These are phyloP conservation scores for Diaporthe vexans DNA, from an alignment of 2,329 filamentous ascomycete species.

Conservation along the genomic window DNA sequence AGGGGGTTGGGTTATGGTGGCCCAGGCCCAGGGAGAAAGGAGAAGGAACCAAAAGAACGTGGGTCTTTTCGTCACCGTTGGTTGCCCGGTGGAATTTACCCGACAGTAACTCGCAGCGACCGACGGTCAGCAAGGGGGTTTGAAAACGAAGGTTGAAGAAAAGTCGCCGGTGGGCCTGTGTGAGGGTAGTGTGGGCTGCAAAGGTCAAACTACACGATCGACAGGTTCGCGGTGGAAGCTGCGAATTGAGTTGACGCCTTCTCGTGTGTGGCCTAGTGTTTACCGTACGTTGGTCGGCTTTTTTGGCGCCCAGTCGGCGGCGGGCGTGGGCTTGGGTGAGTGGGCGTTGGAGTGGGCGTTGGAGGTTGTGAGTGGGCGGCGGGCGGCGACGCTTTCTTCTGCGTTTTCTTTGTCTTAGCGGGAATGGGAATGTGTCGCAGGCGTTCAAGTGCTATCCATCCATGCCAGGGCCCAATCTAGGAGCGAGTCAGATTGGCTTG, in stretches of 20 bases:
- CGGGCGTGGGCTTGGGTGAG: slow-evolving; percentile 14
- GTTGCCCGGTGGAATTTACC: slow-evolving; percentile 37
- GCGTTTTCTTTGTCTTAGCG: slow-evolving; percentile 18
- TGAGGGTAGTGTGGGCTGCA: neutral
- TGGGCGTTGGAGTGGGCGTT: slow-evolving; percentile 2
- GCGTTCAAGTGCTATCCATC: slow-evolving; percentile 23
- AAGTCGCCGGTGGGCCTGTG: neutral
- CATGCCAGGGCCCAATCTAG: slow-evolving; percentile 29
- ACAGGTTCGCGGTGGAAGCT: slow-evolving; percentile 24
- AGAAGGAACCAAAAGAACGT: slow-evolving; percentile 40
- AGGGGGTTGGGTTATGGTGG: slow-evolving; percentile 37
- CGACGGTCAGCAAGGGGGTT: slow-evolving; percentile 12
- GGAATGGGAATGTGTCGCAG: slow-evolving; percentile 23
- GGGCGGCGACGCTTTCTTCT: slow-evolving; percentile 26
- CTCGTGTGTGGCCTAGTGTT: slow-evolving; percentile 31
- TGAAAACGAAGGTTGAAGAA: slow-evolving; percentile 20
- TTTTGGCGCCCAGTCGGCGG: slow-evolving; percentile 32
- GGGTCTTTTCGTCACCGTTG: slow-evolving; percentile 42
- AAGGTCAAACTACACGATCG: slow-evolving; percentile 15
- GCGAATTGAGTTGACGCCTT: slow-evolving; percentile 30
- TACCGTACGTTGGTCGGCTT: slow-evolving; percentile 34
- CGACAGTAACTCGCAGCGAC: slow-evolving; percentile 30
- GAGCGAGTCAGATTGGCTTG: slow-evolving; percentile 36
- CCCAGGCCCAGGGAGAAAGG: slow-evolving; percentile 40
- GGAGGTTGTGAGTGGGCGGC: neutral